Base-by-base conservation (phyloP, 495 filamentous ascomycete genomes). In the Collariella sp. region DNA sequence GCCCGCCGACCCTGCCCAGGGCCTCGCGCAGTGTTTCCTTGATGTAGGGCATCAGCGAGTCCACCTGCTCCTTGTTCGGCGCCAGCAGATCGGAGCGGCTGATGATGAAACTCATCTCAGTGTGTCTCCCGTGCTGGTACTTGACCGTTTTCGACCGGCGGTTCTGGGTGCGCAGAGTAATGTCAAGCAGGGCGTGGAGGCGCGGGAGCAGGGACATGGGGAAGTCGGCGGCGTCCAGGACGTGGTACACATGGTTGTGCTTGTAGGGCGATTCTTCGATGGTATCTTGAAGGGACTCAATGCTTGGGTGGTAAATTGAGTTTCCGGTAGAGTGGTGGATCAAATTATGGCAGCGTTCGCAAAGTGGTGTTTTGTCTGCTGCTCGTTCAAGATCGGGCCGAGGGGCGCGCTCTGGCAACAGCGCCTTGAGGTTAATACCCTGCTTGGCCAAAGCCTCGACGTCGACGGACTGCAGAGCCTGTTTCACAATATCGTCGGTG, bases 191-290 rank as follows among this genome's bases (percentile, higher is more conserved):
- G 1, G 67, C 57, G 5, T 70, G 65, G 10, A 82, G 66, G 39
- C 79, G 76, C 2, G 86, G 83, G 7, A 95, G 69, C 10, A 99
- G 66, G 2, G 91, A 95, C 76, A 99, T 83, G 19, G 93, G 93
- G 57, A 99, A 96, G 65, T 99, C 93, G 15, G 90, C 94, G 5
- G 93, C 93, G 63, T 99, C 93, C n/a, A 97, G 63, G n/a, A 99
- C 77, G 67, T 96, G 91, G 67, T 96, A 99, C 50, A 99, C 80
- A 60, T 95, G 90, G 64, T 97, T 97, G 58, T 84, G 73, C 62
- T 84, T 88, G 66, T 93, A 79, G 1, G 89, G 89, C 0, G 91
- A 90, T 58, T 91, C 86, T 18, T 81, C 75, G 22, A 99, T 83
- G n/a, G 85, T 94, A 23, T 86, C 82, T 24, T 80, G 76, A 24